phyloP scores from a whole-genome alignment of 768 basidiomycete species.

The Lactarius psammicola region DNA sequence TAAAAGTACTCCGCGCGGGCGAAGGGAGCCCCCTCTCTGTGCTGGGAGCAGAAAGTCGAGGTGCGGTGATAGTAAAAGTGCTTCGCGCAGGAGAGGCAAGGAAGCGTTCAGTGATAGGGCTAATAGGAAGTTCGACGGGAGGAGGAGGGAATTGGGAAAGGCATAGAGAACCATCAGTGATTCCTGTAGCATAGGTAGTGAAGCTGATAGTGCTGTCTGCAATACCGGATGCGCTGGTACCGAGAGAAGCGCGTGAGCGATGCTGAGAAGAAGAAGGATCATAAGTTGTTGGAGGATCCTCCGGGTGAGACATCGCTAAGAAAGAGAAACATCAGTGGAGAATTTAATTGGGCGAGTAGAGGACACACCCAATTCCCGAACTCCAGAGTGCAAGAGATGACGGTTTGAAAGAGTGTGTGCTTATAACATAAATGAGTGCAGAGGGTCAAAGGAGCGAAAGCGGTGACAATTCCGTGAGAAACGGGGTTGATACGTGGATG shows the following conservation, averaged over 20 bases:
- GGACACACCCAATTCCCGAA: neutral
- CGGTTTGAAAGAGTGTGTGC: neutral
- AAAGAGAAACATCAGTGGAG: neutral
- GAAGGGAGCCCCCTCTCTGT: conserved; percentile 32
- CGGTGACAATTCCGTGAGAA: neutral
- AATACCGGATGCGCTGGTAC: conserved; percentile 55
- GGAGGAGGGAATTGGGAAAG: conserved; percentile 55
- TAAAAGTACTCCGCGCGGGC: conserved; percentile 20
- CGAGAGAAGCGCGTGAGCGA: conserved; percentile 42
- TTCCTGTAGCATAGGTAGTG: conserved; percentile 34
- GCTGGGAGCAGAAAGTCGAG: conserved; percentile 33
- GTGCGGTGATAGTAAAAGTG: conserved; percentile 11
- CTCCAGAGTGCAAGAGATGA: neutral
- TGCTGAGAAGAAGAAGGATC: conserved; percentile 31
- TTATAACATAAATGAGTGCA: conserved; percentile 4
- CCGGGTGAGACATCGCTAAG: conserved; percentile 16
- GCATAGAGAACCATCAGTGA: conserved; percentile 37
- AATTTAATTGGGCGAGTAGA: neutral
- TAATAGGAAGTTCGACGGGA: conserved; percentile 40
- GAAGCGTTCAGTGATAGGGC: conserved; percentile 35
- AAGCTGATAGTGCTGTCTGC: conserved; percentile 57
- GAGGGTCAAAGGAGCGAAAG: neutral
- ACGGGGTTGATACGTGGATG: neutral
- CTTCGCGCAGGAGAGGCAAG: conserved; percentile 28
- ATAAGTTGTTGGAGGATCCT: neutral